These are phyloP conservation scores for Dovyalis caffra DNA, from an alignment of 345 rosid genomes.

Conservation along the genomic window DNA sequence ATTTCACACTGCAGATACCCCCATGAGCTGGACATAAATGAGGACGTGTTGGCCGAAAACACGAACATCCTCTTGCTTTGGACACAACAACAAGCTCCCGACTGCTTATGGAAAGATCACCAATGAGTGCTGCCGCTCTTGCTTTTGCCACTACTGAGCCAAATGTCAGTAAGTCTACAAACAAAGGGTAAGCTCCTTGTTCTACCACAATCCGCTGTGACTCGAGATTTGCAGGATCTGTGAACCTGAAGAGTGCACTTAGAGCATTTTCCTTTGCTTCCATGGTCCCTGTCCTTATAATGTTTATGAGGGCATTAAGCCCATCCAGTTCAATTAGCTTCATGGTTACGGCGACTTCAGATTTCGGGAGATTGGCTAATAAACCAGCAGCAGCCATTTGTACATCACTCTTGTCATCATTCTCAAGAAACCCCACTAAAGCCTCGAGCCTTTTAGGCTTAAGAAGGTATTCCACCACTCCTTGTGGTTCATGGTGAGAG, in stretches of 20 bases:
- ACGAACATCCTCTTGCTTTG: conserved; percentile 37
- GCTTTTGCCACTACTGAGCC: conserved; percentile 55
- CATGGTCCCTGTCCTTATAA: conserved; percentile 44
- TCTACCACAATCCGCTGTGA: conserved; percentile 51
- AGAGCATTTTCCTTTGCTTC: conserved; percentile 68
- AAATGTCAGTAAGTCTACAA: conserved; percentile 43
- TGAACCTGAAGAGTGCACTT: conserved; percentile 61
- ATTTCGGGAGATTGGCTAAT: conserved; percentile 67
- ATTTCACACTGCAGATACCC: conserved; percentile 45
- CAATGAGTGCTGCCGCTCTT: conserved; percentile 61
- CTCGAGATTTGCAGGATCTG: conserved; percentile 46
- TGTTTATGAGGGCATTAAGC: conserved; percentile 38
- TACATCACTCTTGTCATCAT: conserved; percentile 44
- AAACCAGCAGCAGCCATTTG: conserved; percentile 71
- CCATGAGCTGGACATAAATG: conserved; percentile 50
- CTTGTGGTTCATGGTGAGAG: conserved; percentile 52
- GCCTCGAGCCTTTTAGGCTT: conserved; percentile 60
- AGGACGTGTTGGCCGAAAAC: conserved; percentile 34
- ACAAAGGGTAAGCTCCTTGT: conserved; percentile 49
- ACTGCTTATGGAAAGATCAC: conserved; percentile 56
- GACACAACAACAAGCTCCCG: conserved; percentile 36
- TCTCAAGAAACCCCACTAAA: conserved; percentile 61
- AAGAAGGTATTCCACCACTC: conserved; percentile 59
- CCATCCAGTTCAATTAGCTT: conserved; percentile 57
- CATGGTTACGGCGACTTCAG: conserved; percentile 40